Evolutionary conservation across 129 eudicot species (phyloP), one percentile per base, ranked within the genome.

Genomic region (Saposhnikovia divaricata): DNA sequence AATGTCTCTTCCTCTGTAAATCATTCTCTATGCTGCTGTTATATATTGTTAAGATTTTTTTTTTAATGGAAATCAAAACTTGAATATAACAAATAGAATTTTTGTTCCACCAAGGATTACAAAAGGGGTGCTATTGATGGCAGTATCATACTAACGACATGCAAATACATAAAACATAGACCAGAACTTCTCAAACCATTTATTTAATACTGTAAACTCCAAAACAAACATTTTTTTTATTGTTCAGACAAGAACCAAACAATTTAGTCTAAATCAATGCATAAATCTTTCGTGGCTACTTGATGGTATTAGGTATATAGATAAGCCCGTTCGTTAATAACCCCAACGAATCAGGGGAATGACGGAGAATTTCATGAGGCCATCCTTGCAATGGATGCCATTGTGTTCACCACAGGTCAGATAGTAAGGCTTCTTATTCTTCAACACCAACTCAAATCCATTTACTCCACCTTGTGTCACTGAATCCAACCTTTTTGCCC

Each of bases 281-380:
- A 18, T 18, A 51, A 55, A 55, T 19, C 63, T 19, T 55, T 13
- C 27, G 6, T 51, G n/a, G 61, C 8, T 51, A 51, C 61, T 51
- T 51, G 61, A 51, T 51, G n/a, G 51, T 63, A 63, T 63, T 34
- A 34, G 37, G 6, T 68, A 11, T 34, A 68, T 28, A 0, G 6
- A 68, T 0, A 28, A 2, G 6, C 14, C 14, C 14, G 42, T 34
- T 69, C 9, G 5, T 68, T 4, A 69, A 16, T 69, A 69, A 69
- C 10, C 16, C 89, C 90, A 89, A 85, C 88, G 94, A 28, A 85
- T 78, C 16, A 82, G 72, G n/a, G 98, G 98, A 91, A 90, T 83
- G 6, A 88, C 87, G 10, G 83, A 72, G 77, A 93, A 93, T 72
- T 91, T 93, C 98, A 93, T 93, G 25, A 31, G 57, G 38, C 92